Percentiles rank a stretch among this genome's conserved stretches.
Conservation (phyloP, 129 eudicot species). For the sunflower (Helianthus annuus) region DNA sequence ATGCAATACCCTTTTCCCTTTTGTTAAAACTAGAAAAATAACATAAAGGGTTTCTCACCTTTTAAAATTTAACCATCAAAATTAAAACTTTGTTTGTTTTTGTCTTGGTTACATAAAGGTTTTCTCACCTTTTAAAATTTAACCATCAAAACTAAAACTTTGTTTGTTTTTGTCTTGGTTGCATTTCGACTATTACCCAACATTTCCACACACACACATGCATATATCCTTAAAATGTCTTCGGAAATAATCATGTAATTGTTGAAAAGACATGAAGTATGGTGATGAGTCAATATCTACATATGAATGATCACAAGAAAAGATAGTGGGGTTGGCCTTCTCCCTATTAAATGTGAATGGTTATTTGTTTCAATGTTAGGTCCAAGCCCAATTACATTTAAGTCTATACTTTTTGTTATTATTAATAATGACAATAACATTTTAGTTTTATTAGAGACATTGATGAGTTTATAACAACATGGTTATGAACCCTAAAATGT, state of each 20-base stretch:
- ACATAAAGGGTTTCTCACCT: too few relatives aligned
- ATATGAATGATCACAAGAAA: constrained; percentile 11
- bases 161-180: background rate
- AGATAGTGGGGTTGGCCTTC: constrained; percentile 8
- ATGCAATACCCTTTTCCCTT: too few relatives aligned
- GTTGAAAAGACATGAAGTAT: constrained; percentile 17
- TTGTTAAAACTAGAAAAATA: too few relatives aligned
- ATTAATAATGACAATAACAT: constrained; percentile 7
- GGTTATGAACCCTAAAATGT: too few relatives aligned
- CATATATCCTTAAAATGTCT: background rate
- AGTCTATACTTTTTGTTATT: constrained; percentile 4
- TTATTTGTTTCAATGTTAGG: background rate
- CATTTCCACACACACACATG: background rate
- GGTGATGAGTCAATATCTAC: constrained; percentile 25
- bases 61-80: background rate
- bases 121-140: background rate
- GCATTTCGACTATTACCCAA: background rate
- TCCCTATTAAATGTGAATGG: constrained; percentile 1
- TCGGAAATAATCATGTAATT: background rate
- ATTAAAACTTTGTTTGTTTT: background rate
- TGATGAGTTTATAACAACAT: background rate
- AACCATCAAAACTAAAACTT: background rate
- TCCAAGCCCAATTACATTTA: background rate
- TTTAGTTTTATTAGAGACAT: background rate
- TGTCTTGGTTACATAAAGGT: background rate